Evolutionary conservation across 2,329 filamentous ascomycete genomes (phyloP).

Genomic region (Cladophialophora carrionii): DNA sequence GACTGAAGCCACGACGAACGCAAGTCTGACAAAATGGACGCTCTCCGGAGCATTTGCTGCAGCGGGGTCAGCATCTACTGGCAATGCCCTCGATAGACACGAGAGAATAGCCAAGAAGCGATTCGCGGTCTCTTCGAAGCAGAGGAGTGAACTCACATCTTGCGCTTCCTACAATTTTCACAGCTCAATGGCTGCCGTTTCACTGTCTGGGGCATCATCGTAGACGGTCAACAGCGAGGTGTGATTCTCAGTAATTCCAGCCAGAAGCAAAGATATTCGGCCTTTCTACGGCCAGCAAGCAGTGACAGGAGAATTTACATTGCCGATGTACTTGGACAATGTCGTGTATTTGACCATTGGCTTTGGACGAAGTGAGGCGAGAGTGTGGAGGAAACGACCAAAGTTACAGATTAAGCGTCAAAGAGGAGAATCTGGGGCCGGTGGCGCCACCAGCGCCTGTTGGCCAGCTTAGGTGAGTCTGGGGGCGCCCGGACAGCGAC

Average conservation of each 20-base stretch:
- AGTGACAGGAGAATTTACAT: not conserved
- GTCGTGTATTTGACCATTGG: not conserved
- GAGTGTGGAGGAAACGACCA: not conserved
- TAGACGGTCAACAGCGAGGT: not conserved
- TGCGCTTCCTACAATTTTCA: conserved; percentile 48
- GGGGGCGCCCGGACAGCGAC: not conserved
- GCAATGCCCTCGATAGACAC: not conserved
- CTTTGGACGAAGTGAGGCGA: not conserved
- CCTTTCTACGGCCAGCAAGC: not conserved
- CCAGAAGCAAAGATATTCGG: not conserved
- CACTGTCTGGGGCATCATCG: conserved; percentile 16
- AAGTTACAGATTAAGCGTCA: conserved; percentile 5
- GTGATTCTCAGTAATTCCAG: not conserved
- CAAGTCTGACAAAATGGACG: conserved; percentile 48
- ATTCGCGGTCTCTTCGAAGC: not conserved
- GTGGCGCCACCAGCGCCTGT: not conserved
- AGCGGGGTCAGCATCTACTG: not conserved
- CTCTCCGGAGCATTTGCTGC: conserved; percentile 44
- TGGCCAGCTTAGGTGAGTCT: not conserved
- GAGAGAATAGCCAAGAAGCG: not conserved
- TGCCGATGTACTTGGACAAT: not conserved
- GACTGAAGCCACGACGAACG: conserved; percentile 45
- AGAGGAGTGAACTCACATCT: conserved; percentile 38
- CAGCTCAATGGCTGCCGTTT: conserved; percentile 44
- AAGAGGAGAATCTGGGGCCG: conserved; percentile 6